A percentile compares a stretch with the other conserved stretches of the same genome.
Evolutionary conservation across 2,329 filamentous ascomycete species (phyloP).

Genomic region (Verticillium zaregamsianum): DNA sequence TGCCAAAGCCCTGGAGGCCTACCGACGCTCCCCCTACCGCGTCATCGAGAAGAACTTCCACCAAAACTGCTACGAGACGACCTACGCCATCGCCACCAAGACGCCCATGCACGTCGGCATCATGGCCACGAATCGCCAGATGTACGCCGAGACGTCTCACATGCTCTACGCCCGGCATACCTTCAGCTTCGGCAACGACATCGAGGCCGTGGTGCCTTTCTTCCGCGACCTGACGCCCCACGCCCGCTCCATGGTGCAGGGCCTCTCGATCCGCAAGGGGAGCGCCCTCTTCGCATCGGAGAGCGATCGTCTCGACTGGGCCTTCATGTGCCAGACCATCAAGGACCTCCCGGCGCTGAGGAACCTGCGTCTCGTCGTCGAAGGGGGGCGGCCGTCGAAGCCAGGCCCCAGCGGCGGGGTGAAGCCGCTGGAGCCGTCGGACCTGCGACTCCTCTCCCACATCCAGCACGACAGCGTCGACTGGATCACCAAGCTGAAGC

Average conservation of each 20-base stretch:
- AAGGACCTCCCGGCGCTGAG: slow-evolving; percentile 32
- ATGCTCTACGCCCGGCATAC: slow-evolving; percentile 51
- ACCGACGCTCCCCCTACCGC: slow-evolving; percentile 32
- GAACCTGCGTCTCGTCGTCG: slow-evolving; percentile 45
- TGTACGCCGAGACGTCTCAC: slow-evolving; percentile 52
- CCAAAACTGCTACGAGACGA: slow-evolving; percentile 43
- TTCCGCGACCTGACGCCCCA: slow-evolving; percentile 49
- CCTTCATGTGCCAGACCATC: slow-evolving; percentile 41
- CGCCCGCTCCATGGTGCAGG: slow-evolving; percentile 41
- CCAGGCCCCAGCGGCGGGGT: slow-evolving; percentile 28
- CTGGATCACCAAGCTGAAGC: slow-evolving; percentile 53
- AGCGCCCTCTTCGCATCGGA: slow-evolving; percentile 49
- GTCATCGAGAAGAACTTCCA: slow-evolving; percentile 34
- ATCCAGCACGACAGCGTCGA: slow-evolving; percentile 47
- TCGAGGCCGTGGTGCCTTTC: slow-evolving; percentile 59
- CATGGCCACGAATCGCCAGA: slow-evolving; percentile 39
- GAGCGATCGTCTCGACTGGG: slow-evolving; percentile 41
- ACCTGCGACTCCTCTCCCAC: slow-evolving; percentile 40
- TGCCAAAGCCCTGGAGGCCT: slow-evolving; percentile 1
- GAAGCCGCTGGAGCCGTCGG: slow-evolving; percentile 41
- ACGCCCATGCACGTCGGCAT: slow-evolving; percentile 37
- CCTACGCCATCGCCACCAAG: slow-evolving; percentile 45
- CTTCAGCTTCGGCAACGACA: slow-evolving; percentile 56
- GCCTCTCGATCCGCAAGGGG: slow-evolving; percentile 51
- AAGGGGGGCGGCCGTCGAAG: slow-evolving; percentile 49